Evolutionary conservation across 495 filamentous ascomycete genomes (phyloP), one percentile per base, ranked within the genome.

Genomic region (Thermochaetoides thermophila): DNA sequence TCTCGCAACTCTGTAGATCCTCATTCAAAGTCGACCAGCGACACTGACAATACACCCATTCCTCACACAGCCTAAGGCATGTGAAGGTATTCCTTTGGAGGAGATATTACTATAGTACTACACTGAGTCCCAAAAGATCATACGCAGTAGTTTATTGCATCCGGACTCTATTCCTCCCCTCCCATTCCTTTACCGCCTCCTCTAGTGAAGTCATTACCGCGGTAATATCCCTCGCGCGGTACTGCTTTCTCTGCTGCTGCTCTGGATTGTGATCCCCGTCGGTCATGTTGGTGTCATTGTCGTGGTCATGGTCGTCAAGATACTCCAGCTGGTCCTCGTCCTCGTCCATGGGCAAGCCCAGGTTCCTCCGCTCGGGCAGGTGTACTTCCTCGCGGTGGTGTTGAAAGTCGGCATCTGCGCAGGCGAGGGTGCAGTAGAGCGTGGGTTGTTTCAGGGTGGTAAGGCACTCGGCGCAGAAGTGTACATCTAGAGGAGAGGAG

Each of bases 391-490:
- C 54, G 13, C 59, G 57, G 34, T 67, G 63, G 1, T 30, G 40
- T 25, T 51, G 51, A 32, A 65, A 61, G 42, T 62, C 52, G 27
- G 31, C 31, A 12, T 42, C 47, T 13, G 58, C 57, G 40, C 63
- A 67, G 17, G 44, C 41, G 8, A 40, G 35, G 14, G 59, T 56
- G 40, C 63, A 67, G 45, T 55, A 67, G 0, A 43, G 15, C 0
- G 59, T 53, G 1, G 49, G 39, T 3, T 46, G 32, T 20, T 55
- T 52, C 20, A 56, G 44, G 2, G 36, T 36, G 21, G 39, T 34
- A 7, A 64, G 38, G 32, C 63, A 67, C 29, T 65, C 59, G 10
- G 33, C 45, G 44, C 63, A 67, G 37, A 62, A 56, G 25, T 43
- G 31, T 4, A 43, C 4, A 22, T 28, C 28, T 9, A 16, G 23